Percentiles rank a stretch among this genome's conserved stretches.
Evolutionary conservation across 2,329 filamentous ascomycete species (phyloP).

Genomic region (Knoxdaviesia capensis): DNA sequence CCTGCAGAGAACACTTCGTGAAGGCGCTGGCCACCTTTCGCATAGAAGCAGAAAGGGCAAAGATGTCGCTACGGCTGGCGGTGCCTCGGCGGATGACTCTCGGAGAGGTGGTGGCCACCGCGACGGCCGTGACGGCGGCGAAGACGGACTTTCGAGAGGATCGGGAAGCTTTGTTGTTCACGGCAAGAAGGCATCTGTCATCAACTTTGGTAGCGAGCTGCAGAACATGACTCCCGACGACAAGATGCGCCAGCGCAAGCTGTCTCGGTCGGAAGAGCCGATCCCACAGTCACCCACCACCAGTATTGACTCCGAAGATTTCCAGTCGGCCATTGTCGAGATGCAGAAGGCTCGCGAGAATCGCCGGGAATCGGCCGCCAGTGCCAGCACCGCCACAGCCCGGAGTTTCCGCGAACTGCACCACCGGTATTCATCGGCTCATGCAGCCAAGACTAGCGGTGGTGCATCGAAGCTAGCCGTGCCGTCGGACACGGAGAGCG

Average conservation of each 20-base stretch:
- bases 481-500: constrained; percentile 38
- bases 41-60: constrained; percentile 59
- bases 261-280: constrained; percentile 20
- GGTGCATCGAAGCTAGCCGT: constrained; percentile 21
- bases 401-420: constrained; percentile 44
- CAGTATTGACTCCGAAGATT: constrained; percentile 24
- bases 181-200: constrained; percentile 91
- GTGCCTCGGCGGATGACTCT: constrained; percentile 11
- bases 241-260: constrained; percentile 42
- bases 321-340: constrained; percentile 27
- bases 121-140: constrained; percentile 10
- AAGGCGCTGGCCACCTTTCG: constrained; percentile 46
- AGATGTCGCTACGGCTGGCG: constrained; percentile 20
- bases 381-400: constrained; percentile 45
- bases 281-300: constrained; percentile 15
- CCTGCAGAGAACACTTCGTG: constrained; percentile 73
- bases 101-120: not conserved
- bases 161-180: constrained; percentile 88
- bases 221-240: constrained; percentile 59
- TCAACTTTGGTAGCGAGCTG: constrained; percentile 89
- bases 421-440: constrained; percentile 34
- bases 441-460: constrained; percentile 21
- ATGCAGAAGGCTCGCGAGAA: constrained; percentile 22
- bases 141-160: constrained; percentile 55
- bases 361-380: constrained; percentile 41